These are phyloP conservation scores for Paraglomus brasilianum DNA, from an alignment of 192 early-diverging fungal genomes.

Conservation along the genomic window DNA sequence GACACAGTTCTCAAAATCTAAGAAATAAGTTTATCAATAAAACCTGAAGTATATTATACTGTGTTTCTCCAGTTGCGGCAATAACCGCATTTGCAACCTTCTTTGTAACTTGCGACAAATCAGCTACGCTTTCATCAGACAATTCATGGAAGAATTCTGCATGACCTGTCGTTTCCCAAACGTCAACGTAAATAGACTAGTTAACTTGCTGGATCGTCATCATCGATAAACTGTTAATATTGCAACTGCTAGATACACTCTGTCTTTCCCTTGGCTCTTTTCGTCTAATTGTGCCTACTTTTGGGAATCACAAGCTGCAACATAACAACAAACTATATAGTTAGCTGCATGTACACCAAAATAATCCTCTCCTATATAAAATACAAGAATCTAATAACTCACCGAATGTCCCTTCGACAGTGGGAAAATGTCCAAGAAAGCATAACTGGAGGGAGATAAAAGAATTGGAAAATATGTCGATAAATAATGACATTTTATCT, in stretches of 20 bases:
- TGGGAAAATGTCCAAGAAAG: constrained; percentile 82
- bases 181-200: neutral
- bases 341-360: too few species aligned
- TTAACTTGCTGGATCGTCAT: neutral
- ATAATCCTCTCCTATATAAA: too few species aligned
- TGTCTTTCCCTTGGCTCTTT: neutral
- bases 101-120: constrained; percentile 84
- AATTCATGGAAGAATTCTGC: constrained; percentile 89
- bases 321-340: constrained; percentile 2
- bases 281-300: constrained; percentile 44
- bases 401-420: constrained; percentile 73
- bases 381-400: constrained; percentile 32
- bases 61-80: constrained; percentile 49
- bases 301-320: constrained; percentile 70
- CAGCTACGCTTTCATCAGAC: constrained; percentile 78
- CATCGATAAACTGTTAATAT: neutral
- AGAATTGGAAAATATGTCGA: neutral
- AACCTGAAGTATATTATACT: constrained; percentile 91
- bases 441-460: constrained; percentile 45
- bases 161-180: constrained; percentile 56
- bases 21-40: neutral
- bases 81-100: constrained; percentile 79
- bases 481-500: neutral
- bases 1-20: neutral
- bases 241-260: too few species aligned